These are phyloP conservation scores for Pseudoperonospora humuli DNA, from an alignment of 352 stramenopile species.

Conservation along the genomic window DNA sequence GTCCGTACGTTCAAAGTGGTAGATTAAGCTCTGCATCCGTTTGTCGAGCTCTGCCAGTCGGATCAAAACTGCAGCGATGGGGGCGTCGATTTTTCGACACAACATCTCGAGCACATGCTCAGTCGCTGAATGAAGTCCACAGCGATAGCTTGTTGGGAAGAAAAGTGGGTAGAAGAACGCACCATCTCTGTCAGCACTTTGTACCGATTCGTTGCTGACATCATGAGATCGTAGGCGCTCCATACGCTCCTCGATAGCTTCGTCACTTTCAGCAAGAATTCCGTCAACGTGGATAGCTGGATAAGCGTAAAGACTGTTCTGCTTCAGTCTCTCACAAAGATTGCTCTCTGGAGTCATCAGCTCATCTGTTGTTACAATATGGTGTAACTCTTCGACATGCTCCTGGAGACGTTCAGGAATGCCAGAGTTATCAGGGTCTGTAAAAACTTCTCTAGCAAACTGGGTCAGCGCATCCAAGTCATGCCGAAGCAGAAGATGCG, in stretches of 20 bases:
- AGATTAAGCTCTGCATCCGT: constrained; percentile 24
- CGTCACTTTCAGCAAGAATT: constrained; percentile 37
- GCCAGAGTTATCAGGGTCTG: constrained; percentile 24
- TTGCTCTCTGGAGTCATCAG: constrained; percentile 6
- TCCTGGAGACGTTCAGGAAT: constrained; percentile 36
- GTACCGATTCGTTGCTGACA: constrained; percentile 1
- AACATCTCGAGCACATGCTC: constrained; percentile 57
- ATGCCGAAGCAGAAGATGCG: constrained; percentile 27
- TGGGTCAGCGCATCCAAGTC: constrained; percentile 44
- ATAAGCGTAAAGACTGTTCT: constrained; percentile 38
- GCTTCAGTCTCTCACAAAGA: constrained; percentile 11
- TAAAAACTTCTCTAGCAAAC: constrained; percentile 41
- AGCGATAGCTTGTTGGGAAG: neutral
- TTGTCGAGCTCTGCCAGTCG: constrained; percentile 24
- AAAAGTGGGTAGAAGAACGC: constrained; percentile 49
- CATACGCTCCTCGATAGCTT: constrained; percentile 48
- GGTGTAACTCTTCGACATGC: constrained; percentile 41
- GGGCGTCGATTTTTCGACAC: constrained; percentile 50
- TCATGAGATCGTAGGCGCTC: constrained; percentile 15
- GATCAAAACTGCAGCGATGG: constrained; percentile 36
- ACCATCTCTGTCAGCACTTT: constrained; percentile 4
- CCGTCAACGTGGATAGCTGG: constrained; percentile 45
- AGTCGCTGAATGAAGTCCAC: constrained; percentile 40
- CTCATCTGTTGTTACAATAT: constrained; percentile 10
- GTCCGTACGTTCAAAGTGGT: constrained; percentile 19